Conservation (phyloP, 192 early-diverging fungal species). For the Umbelopsis ramanniana region DNA sequence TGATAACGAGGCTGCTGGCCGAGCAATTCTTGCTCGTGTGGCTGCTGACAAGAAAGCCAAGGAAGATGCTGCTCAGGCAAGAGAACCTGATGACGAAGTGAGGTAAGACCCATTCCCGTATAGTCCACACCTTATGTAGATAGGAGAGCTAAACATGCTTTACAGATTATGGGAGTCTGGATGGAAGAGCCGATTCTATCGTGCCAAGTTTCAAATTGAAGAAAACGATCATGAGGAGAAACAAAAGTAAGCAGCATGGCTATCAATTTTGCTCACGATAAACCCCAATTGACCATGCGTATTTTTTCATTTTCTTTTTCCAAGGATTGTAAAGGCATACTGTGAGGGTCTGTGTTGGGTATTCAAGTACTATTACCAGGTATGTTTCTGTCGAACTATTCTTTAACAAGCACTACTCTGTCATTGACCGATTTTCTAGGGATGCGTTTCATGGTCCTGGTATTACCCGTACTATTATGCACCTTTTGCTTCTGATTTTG, state of each 20-base stretch:
- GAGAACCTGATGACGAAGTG: slow-evolving; percentile 61
- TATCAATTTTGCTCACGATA: not conserved
- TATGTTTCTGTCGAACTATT: slow-evolving; percentile 17
- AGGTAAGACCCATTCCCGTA: slow-evolving; percentile 26
- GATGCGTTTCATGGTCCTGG: slow-evolving; percentile 96
- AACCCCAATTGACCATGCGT: not conserved
- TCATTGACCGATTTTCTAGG: slow-evolving; percentile 33
- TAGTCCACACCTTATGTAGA: too few relatives aligned
- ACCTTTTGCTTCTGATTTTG: slow-evolving; percentile 84
- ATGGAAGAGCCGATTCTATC: slow-evolving; percentile 77
- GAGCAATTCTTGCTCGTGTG: slow-evolving; percentile 43
- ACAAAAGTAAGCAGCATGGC: slow-evolving; percentile 46
- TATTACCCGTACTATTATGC: slow-evolving; percentile 98
- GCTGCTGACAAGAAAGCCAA: slow-evolving; percentile 60
- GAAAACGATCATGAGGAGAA: slow-evolving; percentile 59
- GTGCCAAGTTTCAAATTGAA: slow-evolving; percentile 67
- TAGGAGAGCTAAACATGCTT: not conserved
- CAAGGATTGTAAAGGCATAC: slow-evolving; percentile 75
- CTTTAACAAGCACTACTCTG: too few relatives aligned
- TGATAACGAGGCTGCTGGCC: slow-evolving; percentile 39
- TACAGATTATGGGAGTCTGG: slow-evolving; percentile 77
- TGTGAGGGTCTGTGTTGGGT: slow-evolving; percentile 98
- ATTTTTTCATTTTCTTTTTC: not conserved
- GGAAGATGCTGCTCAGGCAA: slow-evolving; percentile 61
- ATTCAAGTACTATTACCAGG: slow-evolving; percentile 91